These are phyloP conservation scores for Exophiala alcalophila DNA, from an alignment of 2,329 filamentous ascomycete genomes.

Conservation along the genomic window DNA sequence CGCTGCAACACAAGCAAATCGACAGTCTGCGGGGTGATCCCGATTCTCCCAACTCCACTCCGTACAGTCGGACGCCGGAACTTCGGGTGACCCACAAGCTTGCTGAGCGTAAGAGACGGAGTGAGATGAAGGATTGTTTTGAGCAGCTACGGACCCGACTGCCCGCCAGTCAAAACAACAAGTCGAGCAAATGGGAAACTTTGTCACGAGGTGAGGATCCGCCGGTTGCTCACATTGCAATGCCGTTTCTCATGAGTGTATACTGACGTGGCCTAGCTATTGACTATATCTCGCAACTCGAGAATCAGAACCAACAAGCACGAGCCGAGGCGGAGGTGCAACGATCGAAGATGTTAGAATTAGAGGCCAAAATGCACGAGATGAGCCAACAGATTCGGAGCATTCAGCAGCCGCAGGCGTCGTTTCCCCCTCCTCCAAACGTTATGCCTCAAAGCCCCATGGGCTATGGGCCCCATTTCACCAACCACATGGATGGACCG, in stretches of 20 bases:
- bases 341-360: constrained; percentile 29
- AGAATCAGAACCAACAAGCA: constrained; percentile 39
- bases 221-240: no score
- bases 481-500: constrained; percentile 22
- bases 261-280: constrained; percentile 38
- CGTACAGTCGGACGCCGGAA: constrained; percentile 51
- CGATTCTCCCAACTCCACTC: constrained; percentile 43
- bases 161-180: constrained; percentile 48
- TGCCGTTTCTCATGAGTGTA: no score
- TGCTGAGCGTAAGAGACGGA: constrained; percentile 51
- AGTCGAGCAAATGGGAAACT: constrained; percentile 54
- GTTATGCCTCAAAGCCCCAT: constrained; percentile 26
- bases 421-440: constrained; percentile 29
- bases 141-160: constrained; percentile 46
- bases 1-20: constrained; percentile 49
- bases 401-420: constrained; percentile 28
- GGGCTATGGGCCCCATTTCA: constrained; percentile 25
- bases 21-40: constrained; percentile 47
- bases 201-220: constrained; percentile 42
- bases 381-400: constrained; percentile 34
- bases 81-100: constrained; percentile 50
- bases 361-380: constrained; percentile 37
- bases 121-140: constrained; percentile 54
- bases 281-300: constrained; percentile 47
- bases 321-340: constrained; percentile 40